Conservation (phyloP, 1,139 yeast genomes). For the Pichia norvegensis region DNA sequence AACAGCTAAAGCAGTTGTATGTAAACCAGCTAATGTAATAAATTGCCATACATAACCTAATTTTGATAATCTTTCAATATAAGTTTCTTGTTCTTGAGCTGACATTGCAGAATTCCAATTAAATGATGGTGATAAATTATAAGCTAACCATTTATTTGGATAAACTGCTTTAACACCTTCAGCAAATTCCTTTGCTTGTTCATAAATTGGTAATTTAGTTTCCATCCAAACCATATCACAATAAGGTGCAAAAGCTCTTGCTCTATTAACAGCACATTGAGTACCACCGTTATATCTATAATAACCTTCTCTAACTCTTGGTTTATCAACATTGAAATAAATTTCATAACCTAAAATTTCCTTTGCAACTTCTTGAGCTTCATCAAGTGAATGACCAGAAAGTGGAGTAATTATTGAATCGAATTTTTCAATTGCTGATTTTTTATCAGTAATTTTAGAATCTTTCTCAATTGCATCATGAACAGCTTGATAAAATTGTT, state of each 20-base stretch:
- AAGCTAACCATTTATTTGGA: conserved; percentile 93
- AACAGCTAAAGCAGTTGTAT: conserved; percentile 89
- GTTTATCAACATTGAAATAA: conserved; percentile 92
- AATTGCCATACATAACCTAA: conserved; percentile 98
- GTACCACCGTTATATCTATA: conserved; percentile 96
- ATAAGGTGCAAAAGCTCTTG: conserved; percentile 91
- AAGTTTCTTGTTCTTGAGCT: conserved; percentile 79
- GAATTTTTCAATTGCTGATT: conserved; percentile 58
- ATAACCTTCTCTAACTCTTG: conserved; percentile 96
- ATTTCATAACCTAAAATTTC: conserved; percentile 75
- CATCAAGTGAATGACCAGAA: conserved; percentile 65
- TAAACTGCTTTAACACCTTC: conserved; percentile 74
- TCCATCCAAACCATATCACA: conserved; percentile 99
- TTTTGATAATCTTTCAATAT: conserved; percentile 77
- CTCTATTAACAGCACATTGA: conserved; percentile 96
- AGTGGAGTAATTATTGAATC: conserved; percentile 65
- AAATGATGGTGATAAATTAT: conserved; percentile 93
- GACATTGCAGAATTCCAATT: conserved; percentile 97
- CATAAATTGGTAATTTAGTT: conserved; percentile 88
- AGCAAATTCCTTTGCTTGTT: conserved; percentile 92
- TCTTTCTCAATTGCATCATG: conserved; percentile 70
- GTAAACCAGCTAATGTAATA: conserved; percentile 95
- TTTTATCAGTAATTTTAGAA: conserved; percentile 49
- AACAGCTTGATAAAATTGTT: conserved; percentile 88
- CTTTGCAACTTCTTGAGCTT: conserved; percentile 73